phyloP scores from a whole-genome alignment of 2,329 filamentous ascomycete genomes.

The Diaporthe aspalathi region DNA sequence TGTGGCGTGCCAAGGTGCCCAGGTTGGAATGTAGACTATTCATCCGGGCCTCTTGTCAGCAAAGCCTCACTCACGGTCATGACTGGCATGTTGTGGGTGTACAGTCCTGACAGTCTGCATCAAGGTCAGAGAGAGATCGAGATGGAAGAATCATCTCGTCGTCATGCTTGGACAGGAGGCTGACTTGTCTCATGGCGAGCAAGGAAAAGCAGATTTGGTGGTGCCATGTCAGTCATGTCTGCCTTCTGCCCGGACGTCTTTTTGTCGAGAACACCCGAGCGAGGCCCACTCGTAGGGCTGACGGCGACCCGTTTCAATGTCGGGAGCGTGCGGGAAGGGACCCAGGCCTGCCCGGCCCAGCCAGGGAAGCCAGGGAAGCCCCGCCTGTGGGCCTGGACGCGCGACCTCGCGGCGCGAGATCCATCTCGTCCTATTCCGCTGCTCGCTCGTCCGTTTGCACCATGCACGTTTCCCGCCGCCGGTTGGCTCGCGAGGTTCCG shows the following conservation, averaged over 20 bases:
- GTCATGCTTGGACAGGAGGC: too few species aligned
- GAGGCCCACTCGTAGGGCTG: slow-evolving; percentile 20
- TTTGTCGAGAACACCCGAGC: slow-evolving; percentile 19
- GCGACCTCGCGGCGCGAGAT: slow-evolving; percentile 37
- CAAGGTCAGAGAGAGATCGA: neutral
- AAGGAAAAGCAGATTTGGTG: slow-evolving; percentile 23
- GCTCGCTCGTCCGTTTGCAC: slow-evolving; percentile 27
- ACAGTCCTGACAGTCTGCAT: too few species aligned
- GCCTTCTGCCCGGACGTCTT: slow-evolving; percentile 15
- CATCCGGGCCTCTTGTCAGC: neutral
- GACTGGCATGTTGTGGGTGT: too few species aligned
- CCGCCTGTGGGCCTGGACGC: slow-evolving; percentile 10
- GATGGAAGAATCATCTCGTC: too few species aligned
- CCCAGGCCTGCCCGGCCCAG: slow-evolving; percentile 10
- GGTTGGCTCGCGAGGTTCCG: neutral
- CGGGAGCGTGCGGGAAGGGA: slow-evolving; percentile 22
- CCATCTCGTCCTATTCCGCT: too few species aligned
- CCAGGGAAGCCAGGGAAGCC: too few species aligned
- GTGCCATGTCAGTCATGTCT: slow-evolving; percentile 30
- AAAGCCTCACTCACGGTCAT: too few species aligned
- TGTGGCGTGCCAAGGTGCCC: too few species aligned
- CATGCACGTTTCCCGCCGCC: slow-evolving; percentile 17
- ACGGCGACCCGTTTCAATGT: slow-evolving; percentile 19
- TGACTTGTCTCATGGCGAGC: too few species aligned
- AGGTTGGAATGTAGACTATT: too few species aligned